These are phyloP conservation scores for Monosporascus sp. DNA, from an alignment of 2,329 filamentous ascomycete genomes.

Conservation along the genomic window DNA sequence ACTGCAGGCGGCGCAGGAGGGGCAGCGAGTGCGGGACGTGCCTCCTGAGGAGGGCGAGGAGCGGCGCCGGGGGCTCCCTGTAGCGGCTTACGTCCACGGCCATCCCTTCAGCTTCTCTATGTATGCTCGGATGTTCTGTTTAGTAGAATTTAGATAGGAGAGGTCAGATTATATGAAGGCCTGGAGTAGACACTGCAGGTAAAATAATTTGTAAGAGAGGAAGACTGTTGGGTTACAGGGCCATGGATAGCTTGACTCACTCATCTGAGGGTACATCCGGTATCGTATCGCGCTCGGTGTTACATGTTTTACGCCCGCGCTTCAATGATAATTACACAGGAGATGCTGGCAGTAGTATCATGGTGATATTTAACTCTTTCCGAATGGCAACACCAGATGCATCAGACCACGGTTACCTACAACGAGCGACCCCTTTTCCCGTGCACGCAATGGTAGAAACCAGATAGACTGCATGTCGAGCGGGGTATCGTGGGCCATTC, in stretches of 20 bases:
- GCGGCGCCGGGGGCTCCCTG: conserved; percentile 22
- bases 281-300: not conserved
- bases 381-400: no score
- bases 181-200: not conserved
- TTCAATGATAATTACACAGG: no score
- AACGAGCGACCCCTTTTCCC: not conserved
- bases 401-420: not conserved
- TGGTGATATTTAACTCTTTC: no score
- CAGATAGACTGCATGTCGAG: not conserved
- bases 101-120: not conserved
- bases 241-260: not conserved
- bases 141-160: not conserved
- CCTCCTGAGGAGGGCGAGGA: conserved; percentile 42
- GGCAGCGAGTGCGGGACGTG: conserved; percentile 55
- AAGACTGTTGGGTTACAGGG: not conserved
- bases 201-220: not conserved
- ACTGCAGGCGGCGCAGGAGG: conserved; percentile 58
- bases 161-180: not conserved
- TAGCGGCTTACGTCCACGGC: conserved; percentile 19
- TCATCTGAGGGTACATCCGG: not conserved
- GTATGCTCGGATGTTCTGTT: not conserved
- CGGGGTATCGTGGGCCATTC: not conserved
- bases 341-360: no score
- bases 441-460: not conserved
- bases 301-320: no score